Base-by-base conservation (phyloP, 2,329 filamentous ascomycete species). In the Onygenales sp. region DNA sequence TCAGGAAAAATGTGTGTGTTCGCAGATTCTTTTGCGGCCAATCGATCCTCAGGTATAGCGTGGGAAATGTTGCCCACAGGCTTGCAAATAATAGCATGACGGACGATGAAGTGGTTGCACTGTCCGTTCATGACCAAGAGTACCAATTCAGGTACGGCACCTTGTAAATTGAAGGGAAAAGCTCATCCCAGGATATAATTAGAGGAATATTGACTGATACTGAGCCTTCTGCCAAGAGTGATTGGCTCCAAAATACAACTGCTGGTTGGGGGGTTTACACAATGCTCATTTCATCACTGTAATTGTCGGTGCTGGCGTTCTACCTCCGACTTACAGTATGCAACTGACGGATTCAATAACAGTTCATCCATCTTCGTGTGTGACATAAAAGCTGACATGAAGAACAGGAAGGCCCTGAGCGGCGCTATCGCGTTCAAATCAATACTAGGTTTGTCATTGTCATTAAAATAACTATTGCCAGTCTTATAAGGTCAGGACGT, bases 11-110 rank as follows among this genome's bases (percentile, higher is more conserved):
- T 7, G 17, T 27, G 21, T 5, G 17, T 52, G n/a, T 7, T 4
- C 44, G 31, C 32, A 78, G 74, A 52, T 74, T 74, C 8, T 67
- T 79, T 46, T 80, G 80, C 52, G 68, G 71, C 1, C 74, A 80
- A 59, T 72, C 76, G 1, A 66, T 65, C 33, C 64, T 76, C 14
- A 73, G 70, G 4, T 74, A 78, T 46, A 69, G 66, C n/a, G 72
- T 78, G 8, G 74, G 74, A 10, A 69, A 69, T 36, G 61, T 63
- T 11, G 74, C 70, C 14, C 65, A 70, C 44, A 78, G 78, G 0
- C 65, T 81, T 1, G 77, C 78, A 11, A 81, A 82, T 17, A 17
- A 17, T 17, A 2, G 71, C 51, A 80, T 83, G 76, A 75, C 77
- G 2, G 63, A 73, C 31, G 70, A 68, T 7, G 63, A 78, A 55